Conservation (phyloP, 2,329 filamentous ascomycete species). For the Lasiodiplodia hormozganensis region DNA sequence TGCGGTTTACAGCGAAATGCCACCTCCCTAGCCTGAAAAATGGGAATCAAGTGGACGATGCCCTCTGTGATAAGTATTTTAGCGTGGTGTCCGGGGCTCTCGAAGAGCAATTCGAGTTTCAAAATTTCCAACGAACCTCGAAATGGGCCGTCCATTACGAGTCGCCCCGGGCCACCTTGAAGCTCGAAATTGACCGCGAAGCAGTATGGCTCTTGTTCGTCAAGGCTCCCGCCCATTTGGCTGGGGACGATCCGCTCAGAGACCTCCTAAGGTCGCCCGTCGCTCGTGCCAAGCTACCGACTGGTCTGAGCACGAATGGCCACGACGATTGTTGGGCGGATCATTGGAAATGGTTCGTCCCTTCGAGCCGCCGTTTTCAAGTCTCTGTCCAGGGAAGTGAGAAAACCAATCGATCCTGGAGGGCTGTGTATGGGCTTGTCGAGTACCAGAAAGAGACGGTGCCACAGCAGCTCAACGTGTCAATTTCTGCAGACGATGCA, state of each 20-base stretch:
- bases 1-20: conserved; percentile 36
- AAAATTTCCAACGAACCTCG: conserved; percentile 10
- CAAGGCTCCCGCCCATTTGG: conserved; percentile 47
- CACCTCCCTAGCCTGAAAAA: background rate
- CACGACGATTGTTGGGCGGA: conserved; percentile 31
- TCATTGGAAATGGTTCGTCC: conserved; percentile 39
- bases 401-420: conserved; percentile 44
- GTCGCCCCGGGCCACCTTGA: conserved; percentile 47
- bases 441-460: conserved; percentile 52
- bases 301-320: conserved; percentile 22
- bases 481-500: conserved; percentile 37
- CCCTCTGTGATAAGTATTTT: background rate
- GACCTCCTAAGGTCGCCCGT: conserved; percentile 46
- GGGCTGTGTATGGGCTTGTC: conserved; percentile 44
- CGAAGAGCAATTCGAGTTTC: conserved; percentile 4
- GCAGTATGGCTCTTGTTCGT: conserved; percentile 56
- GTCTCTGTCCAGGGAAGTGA: conserved; percentile 34
- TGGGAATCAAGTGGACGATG: background rate
- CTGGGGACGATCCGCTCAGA: conserved; percentile 49
- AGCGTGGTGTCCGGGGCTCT: background rate
- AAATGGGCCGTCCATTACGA: conserved; percentile 54
- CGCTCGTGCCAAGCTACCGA: conserved; percentile 32
- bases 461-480: conserved; percentile 53
- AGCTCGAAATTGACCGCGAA: conserved; percentile 47
- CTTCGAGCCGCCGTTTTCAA: conserved; percentile 2